These are phyloP conservation scores for Thermochaetoides thermophila DNA, from an alignment of 495 filamentous ascomycete species.

Conservation along the genomic window DNA sequence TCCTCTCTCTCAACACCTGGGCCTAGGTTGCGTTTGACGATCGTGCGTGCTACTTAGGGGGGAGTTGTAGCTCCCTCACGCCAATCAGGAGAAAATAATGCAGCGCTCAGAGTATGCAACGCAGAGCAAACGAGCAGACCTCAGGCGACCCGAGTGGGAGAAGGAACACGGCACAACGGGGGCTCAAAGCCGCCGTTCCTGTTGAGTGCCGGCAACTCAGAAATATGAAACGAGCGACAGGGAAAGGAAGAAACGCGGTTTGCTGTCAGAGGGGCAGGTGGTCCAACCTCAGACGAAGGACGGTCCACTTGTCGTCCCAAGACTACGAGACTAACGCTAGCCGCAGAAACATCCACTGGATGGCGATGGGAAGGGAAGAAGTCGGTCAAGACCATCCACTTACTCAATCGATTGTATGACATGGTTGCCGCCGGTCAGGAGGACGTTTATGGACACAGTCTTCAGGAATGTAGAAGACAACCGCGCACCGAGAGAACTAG, in stretches of 20 bases:
- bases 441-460: too few species aligned
- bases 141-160: background rate
- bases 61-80: conserved; percentile 13
- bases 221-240: conserved; percentile 7
- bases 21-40: background rate
- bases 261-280: conserved; percentile 4
- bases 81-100: conserved; percentile 16
- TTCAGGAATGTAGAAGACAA: too few species aligned
- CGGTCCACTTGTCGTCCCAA: conserved; percentile 1
- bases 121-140: conserved; percentile 1
- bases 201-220: conserved; percentile 8
- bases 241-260: conserved; percentile 5
- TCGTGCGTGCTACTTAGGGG: background rate
- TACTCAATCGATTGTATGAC: conserved; percentile 62
- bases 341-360: too few species aligned
- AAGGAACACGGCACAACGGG: conserved; percentile 3
- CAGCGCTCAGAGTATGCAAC: conserved; percentile 6
- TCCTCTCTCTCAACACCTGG: background rate
- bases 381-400: conserved; percentile 24
- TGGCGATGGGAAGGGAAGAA: conserved; percentile 3
- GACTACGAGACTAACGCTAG: too few species aligned
- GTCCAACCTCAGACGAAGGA: background rate
- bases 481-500: too few species aligned
- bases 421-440: conserved; percentile 31
- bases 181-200: conserved; percentile 3